phyloP scores from a whole-genome alignment of 192 early-diverging fungal genomes.

The Coemansia sp. region DNA sequence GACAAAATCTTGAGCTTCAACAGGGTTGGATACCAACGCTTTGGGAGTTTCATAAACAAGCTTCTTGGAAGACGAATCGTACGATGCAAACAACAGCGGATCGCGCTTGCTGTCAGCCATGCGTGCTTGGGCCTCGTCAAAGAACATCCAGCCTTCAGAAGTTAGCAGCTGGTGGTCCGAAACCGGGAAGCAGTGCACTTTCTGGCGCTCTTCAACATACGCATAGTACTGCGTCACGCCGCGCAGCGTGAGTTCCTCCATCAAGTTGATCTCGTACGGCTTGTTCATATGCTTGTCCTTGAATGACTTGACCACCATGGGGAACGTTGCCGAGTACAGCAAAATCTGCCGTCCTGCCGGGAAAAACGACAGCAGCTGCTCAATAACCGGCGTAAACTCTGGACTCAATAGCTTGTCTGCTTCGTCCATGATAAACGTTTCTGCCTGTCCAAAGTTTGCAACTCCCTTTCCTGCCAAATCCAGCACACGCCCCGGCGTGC shows the following conservation, averaged over 20 bases:
- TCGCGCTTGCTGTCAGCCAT: constrained; percentile 9
- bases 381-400: constrained; percentile 98
- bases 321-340: constrained; percentile 97
- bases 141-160: constrained; percentile 36
- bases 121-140: constrained; percentile 21
- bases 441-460: constrained; percentile 84
- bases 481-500: constrained; percentile 94
- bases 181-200: constrained; percentile 76
- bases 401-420: constrained; percentile 98
- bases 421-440: constrained; percentile 98
- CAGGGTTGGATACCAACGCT: constrained; percentile 25
- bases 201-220: constrained; percentile 97
- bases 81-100: constrained; percentile 28
- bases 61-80: constrained; percentile 17
- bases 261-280: constrained; percentile 98
- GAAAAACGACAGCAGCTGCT: constrained; percentile 91
- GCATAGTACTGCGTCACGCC: constrained; percentile 99
- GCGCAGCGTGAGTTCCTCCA: constrained; percentile 97
- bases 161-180: constrained; percentile 58
- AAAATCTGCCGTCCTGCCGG: constrained; percentile 89
- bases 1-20: constrained; percentile 24
- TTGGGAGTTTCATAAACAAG: constrained; percentile 21
- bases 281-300: constrained; percentile 95
- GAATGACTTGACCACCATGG: constrained; percentile 95
- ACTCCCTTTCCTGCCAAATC: constrained; percentile 95